Conservation (phyloP, 441 rosid species). For the Cnidoscolus chayamansa region DNA sequence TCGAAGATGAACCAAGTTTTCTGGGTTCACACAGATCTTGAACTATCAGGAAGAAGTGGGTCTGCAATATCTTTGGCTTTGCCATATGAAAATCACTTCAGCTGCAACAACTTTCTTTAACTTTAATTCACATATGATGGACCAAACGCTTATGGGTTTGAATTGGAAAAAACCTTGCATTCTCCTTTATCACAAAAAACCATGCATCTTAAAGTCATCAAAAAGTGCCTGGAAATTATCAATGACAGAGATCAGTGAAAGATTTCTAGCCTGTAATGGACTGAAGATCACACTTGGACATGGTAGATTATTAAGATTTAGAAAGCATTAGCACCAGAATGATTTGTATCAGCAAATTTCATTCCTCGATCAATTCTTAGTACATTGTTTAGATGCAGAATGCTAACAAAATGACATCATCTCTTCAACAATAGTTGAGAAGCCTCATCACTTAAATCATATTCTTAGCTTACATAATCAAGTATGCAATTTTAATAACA, state of each 20-base stretch:
- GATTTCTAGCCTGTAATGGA: neutral
- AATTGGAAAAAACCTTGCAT: no score
- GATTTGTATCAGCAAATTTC: constrained; percentile 7
- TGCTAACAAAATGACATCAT: constrained; percentile 23
- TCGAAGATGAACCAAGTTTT: neutral
- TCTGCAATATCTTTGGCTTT: neutral
- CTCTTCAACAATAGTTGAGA: constrained; percentile 11
- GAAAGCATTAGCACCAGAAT: neutral
- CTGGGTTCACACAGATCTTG: neutral
- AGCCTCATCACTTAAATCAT: constrained; percentile 26
- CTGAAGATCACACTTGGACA: neutral
- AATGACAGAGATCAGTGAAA: neutral
- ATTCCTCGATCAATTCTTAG: constrained; percentile 6
- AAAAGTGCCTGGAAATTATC: no score
- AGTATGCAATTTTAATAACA: constrained; percentile 9
- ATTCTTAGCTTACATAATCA: constrained; percentile 16
- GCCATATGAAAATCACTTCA: neutral
- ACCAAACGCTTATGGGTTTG: no score
- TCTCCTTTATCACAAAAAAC: no score
- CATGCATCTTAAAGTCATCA: no score
- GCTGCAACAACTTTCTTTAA: neutral
- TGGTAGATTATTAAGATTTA: neutral
- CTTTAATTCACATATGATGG: no score
- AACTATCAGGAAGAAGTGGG: neutral
- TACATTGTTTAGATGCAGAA: constrained; percentile 8